These are phyloP conservation scores for Platanthera guangdongensis DNA, from an alignment of 106 monocot species.

Conservation along the genomic window DNA sequence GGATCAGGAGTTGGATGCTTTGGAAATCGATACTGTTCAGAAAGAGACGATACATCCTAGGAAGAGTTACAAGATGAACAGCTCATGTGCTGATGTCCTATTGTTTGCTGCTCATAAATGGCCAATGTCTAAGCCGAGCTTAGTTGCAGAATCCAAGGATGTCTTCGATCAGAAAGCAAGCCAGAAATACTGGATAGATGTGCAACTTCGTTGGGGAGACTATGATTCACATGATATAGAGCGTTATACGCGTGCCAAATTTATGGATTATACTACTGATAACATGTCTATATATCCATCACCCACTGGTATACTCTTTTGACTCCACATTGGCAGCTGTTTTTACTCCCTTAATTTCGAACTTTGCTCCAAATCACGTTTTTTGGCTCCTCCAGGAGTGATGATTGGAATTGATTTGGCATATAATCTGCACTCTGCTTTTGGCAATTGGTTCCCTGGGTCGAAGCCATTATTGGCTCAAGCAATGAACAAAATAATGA, in stretches of 20 bases:
- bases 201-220: conserved; percentile 98
- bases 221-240: conserved; percentile 99
- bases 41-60: conserved; percentile 99
- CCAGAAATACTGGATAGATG: conserved; percentile 99
- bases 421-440: conserved; percentile 97
- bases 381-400: conserved; percentile 39
- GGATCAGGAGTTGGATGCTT: conserved; percentile 94
- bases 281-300: conserved; percentile 99
- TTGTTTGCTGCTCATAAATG: conserved; percentile 98
- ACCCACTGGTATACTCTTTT: conserved; percentile 67
- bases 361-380: not conserved
- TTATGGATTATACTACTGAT: conserved; percentile 99
- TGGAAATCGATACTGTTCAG: conserved; percentile 99
- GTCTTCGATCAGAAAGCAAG: conserved; percentile 99
- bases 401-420: conserved; percentile 99
- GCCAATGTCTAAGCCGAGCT: conserved; percentile 99
- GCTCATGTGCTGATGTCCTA: conserved; percentile 96
- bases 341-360: not conserved
- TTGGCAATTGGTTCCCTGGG: conserved; percentile 99
- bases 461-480: conserved; percentile 95
- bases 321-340: not conserved
- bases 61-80: conserved; percentile 99
- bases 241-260: conserved; percentile 97
- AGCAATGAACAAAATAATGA: conserved; percentile 99
- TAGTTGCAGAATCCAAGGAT: conserved; percentile 96